phyloP scores from a whole-genome alignment of 495 filamentous ascomycete genomes.

The Trichoderma asperelloides region DNA sequence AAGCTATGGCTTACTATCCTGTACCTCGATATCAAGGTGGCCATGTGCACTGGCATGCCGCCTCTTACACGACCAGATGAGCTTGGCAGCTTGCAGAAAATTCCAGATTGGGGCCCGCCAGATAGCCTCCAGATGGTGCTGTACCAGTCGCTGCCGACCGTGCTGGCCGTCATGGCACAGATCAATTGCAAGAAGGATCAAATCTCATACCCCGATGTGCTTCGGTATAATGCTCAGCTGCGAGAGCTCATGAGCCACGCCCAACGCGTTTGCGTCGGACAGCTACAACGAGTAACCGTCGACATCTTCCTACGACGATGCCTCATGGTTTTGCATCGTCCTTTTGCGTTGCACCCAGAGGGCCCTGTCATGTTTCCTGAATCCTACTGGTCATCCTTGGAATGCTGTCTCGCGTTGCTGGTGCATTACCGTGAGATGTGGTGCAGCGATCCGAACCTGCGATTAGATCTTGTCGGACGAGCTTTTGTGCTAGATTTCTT shows the following conservation, averaged over 20 bases:
- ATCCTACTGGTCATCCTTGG: constrained; percentile 14
- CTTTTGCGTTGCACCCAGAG: constrained; percentile 27
- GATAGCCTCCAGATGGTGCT: constrained; percentile 35
- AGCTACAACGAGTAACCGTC: constrained; percentile 19
- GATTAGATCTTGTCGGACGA: constrained; percentile 10
- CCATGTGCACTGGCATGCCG: constrained; percentile 31
- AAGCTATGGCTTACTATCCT: constrained; percentile 38
- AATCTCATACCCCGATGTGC: constrained; percentile 39
- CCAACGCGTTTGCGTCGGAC: constrained; percentile 8
- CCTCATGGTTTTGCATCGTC: constrained; percentile 38
- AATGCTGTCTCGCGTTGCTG: constrained; percentile 12
- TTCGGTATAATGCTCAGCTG: constrained; percentile 35
- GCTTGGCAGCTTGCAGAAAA: constrained; percentile 19
- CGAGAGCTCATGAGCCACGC: constrained; percentile 13
- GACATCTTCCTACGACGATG: constrained; percentile 37
- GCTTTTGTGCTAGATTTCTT: constrained; percentile 11
- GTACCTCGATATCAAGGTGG: constrained; percentile 34
- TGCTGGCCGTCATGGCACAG: constrained; percentile 33
- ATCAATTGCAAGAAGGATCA: constrained; percentile 35
- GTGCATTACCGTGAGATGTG: constrained; percentile 12
- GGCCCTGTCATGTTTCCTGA: constrained; percentile 11
- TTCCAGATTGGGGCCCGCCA: constrained; percentile 21
- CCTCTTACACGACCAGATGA: constrained; percentile 34
- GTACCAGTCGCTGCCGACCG: constrained; percentile 29
- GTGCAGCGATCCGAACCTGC: background rate